Evolutionary conservation across 257 asterid species (phyloP).

Genomic region (Mentha longifolia): DNA sequence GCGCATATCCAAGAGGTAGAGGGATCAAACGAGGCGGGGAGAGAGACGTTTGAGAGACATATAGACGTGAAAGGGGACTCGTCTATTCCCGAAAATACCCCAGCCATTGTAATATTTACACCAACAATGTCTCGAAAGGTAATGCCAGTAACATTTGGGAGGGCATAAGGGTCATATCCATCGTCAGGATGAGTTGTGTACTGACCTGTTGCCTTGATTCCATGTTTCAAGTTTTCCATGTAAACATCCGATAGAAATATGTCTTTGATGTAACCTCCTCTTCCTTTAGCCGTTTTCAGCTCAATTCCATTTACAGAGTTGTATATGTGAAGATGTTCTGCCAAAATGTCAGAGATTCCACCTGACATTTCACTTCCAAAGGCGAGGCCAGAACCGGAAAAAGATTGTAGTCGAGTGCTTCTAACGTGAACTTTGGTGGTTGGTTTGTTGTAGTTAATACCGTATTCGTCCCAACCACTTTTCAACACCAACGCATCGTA

Average conservation of each 20-base stretch:
- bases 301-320: slow-evolving; percentile 66
- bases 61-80: slow-evolving; percentile 86
- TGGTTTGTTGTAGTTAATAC: slow-evolving; percentile 68
- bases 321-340: slow-evolving; percentile 55
- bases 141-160: slow-evolving; percentile 65
- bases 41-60: slow-evolving; percentile 64
- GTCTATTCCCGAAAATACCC: slow-evolving; percentile 64
- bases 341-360: slow-evolving; percentile 70
- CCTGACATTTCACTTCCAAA: slow-evolving; percentile 99
- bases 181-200: slow-evolving; percentile 81
- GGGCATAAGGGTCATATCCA: slow-evolving; percentile 63
- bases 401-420: slow-evolving; percentile 53
- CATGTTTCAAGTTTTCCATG: slow-evolving; percentile 63
- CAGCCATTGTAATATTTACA: slow-evolving; percentile 62
- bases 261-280: slow-evolving; percentile 79
- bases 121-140: slow-evolving; percentile 66
- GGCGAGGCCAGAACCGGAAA: slow-evolving; percentile 74
- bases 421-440: slow-evolving; percentile 69
- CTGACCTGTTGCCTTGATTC: slow-evolving; percentile 80
- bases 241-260: slow-evolving; percentile 48
- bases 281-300: slow-evolving; percentile 73
- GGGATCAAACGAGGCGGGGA: slow-evolving; percentile 44
- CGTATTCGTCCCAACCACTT: slow-evolving; percentile 99
- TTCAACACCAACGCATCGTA: slow-evolving; percentile 78
- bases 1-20: slow-evolving; percentile 64